Evolutionary conservation across 1,139 yeast genomes (phyloP), one percentile per base, ranked within the genome.

Genomic region (Yamadazyma trypodendri): DNA sequence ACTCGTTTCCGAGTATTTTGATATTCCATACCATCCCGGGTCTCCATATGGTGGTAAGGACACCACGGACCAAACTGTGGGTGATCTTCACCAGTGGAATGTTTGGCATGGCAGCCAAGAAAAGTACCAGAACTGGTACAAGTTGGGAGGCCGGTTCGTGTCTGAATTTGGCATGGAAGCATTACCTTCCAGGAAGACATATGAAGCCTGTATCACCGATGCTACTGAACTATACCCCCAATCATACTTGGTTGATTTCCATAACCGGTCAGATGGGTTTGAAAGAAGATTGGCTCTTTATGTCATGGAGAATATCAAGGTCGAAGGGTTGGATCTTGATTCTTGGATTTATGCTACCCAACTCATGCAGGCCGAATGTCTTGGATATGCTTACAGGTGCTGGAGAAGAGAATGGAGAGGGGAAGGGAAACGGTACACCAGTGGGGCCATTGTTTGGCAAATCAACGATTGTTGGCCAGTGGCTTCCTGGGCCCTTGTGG

Each of bases 391-490:
- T 3, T 71, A 66, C 43, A 51, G 70, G 40, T 60, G 61, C 46
- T 72, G 77, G 75, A 58, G 75, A 51, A 47, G 75, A 13, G 55
- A 65, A 39, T 73, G 79, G 79, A 51, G 57, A 28, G 62, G 64
- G 2, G 55, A 56, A 12, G 58, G 60, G 7, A 45, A 55, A 34
- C 50, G 68, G 37, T 56, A 60, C 37, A 48, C 51, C 31, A 72
- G 72, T 11, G 77, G 77, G 0, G 66, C 69, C 2, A 49, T 72
- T 25, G 76, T 73, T 6, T 73, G 79, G 79, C 79, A 72, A 49
- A 52, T 69, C 17, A 72, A 73, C 41, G 79, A 73, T 48, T 73
- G 78, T 47, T 72, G 76, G 75, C 78, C 78, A 3, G 71, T 61
- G 7, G 58, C 74, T 3, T 60, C 70, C 16, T 73, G 79, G 79